These are phyloP conservation scores for Suhomyces guaymorum DNA, from an alignment of 1,139 yeast species.

Conservation along the genomic window DNA sequence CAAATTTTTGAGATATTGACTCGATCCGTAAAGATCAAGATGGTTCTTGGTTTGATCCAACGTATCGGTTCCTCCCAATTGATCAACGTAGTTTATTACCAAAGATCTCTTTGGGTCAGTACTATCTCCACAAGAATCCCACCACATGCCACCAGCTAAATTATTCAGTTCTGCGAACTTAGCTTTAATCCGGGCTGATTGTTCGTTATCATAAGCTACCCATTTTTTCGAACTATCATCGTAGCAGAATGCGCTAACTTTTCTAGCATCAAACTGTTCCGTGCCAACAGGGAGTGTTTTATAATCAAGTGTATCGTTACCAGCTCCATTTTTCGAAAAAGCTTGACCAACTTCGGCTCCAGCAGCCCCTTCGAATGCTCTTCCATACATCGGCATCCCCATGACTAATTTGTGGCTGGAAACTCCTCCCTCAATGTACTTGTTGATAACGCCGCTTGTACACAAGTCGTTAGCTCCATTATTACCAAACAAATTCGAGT, in stretches of 20 bases:
- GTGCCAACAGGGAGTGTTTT: conserved; percentile 48
- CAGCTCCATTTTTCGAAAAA: conserved; percentile 43
- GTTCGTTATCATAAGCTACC: conserved; percentile 66
- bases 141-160: conserved; percentile 89
- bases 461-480: conserved; percentile 47
- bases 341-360: conserved; percentile 36
- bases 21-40: conserved; percentile 18
- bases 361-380: conserved; percentile 55
- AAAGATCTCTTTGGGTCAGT: conserved; percentile 34
- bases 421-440: conserved; percentile 47
- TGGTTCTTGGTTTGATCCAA: conserved; percentile 18
- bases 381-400: conserved; percentile 90
- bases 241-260: conserved; percentile 62
- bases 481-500: conserved; percentile 61
- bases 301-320: conserved; percentile 55
- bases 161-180: conserved; percentile 47
- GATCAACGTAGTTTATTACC: conserved; percentile 42
- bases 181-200: conserved; percentile 59
- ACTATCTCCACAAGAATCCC: conserved; percentile 85
- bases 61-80: conserved; percentile 35
- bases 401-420: conserved; percentile 56
- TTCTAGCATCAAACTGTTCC: conserved; percentile 53
- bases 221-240: conserved; percentile 41
- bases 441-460: conserved; percentile 50
- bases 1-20: conserved; percentile 19